Conservation (phyloP, 306 rosid species). For the Prinsepia uniflora region DNA sequence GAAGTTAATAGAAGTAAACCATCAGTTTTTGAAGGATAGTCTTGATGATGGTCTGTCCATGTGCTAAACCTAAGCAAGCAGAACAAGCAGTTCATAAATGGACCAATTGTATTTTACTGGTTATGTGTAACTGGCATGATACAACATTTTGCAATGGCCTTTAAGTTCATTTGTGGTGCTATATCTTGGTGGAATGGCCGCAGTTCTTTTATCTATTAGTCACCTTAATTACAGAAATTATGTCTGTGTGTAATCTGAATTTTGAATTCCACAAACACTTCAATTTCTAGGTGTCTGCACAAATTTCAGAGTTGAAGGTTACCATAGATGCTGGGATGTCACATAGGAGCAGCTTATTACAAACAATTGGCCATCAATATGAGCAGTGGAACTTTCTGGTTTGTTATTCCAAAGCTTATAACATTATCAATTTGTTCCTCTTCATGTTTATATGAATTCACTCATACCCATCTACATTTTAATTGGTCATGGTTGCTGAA, state of each 20-base stretch:
- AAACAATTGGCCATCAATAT: constrained; percentile 57
- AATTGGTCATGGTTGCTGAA: constrained; percentile 20
- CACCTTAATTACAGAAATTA: neutral
- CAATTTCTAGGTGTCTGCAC: constrained; percentile 60
- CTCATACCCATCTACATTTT: constrained; percentile 1
- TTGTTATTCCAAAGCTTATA: constrained; percentile 32
- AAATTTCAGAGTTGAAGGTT: constrained; percentile 69
- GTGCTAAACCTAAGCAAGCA: neutral
- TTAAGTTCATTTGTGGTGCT: neutral
- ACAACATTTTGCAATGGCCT: neutral
- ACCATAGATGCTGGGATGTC: constrained; percentile 68
- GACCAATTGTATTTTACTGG: neutral
- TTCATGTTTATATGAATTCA: neutral
- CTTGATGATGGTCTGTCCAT: neutral
- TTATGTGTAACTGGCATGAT: neutral
- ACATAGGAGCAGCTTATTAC: constrained; percentile 57
- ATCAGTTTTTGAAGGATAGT: neutral
- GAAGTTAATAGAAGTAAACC: neutral
- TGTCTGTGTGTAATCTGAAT: constrained; percentile 12
- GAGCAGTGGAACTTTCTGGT: constrained; percentile 84
- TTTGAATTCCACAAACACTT: constrained; percentile 17
- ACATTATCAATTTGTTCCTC: neutral
- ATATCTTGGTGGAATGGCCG: neutral
- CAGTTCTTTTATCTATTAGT: neutral
- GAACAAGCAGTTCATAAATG: neutral